Percentiles rank a stretch among this genome's conserved stretches.
Evolutionary conservation across 2,329 filamentous ascomycete species (phyloP).

Genomic region (Periconia sp.): DNA sequence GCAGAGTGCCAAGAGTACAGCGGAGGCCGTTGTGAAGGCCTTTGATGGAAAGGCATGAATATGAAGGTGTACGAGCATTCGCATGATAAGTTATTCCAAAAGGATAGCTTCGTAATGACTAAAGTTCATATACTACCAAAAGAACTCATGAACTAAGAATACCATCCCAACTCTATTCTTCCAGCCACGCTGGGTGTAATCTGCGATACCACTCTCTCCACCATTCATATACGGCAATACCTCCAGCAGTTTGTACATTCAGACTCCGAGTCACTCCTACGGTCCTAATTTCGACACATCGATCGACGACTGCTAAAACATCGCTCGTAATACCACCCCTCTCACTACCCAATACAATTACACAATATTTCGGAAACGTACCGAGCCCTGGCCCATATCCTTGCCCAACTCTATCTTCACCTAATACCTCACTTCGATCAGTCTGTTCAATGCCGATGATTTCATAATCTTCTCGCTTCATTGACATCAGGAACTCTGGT

Average conservation of each 20-base stretch:
- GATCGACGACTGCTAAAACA: conserved; percentile 56
- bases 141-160: too few relatives aligned
- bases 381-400: too few relatives aligned
- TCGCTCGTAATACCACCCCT: conserved; percentile 57
- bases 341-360: conserved; percentile 59
- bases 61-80: too few relatives aligned
- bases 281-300: conserved; percentile 60
- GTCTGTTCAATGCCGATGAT: conserved; percentile 63
- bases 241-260: conserved; percentile 62
- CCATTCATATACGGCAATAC: conserved; percentile 59
- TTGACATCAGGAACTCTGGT: conserved; percentile 46
- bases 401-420: conserved; percentile 26
- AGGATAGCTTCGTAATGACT: too few relatives aligned
- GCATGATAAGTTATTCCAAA: too few relatives aligned
- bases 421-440: conserved; percentile 55
- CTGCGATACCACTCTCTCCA: conserved; percentile 53
- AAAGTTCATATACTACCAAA: too few relatives aligned
- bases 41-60: too few relatives aligned
- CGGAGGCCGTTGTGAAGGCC: conserved; percentile 27
- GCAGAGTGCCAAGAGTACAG: conserved; percentile 40
- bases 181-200: too few relatives aligned
- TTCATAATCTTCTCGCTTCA: conserved; percentile 55
- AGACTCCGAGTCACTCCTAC: conserved; percentile 59
- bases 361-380: conserved; percentile 46
- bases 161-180: too few relatives aligned